Evolutionary conservation across 495 filamentous ascomycete species (phyloP).

Genomic region (Hypomontagnella monticulosa): DNA sequence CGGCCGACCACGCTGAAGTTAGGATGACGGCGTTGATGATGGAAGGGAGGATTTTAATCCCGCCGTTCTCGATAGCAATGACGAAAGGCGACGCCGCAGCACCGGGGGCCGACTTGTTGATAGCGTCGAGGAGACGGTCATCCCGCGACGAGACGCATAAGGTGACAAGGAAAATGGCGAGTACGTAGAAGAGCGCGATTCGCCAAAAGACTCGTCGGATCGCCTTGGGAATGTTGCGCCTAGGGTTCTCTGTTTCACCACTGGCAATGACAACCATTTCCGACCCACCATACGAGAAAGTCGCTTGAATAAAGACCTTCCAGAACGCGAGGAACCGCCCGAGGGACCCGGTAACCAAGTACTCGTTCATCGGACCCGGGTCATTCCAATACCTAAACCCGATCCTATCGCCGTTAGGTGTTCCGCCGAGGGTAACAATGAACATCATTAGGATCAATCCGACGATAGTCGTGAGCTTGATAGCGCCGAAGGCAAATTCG

Average conservation of each 20-base stretch:
- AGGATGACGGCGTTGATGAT: conserved; percentile 79
- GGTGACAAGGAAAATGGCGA: conserved; percentile 75
- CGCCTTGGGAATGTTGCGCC: conserved; percentile 74
- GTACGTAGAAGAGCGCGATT: conserved; percentile 76
- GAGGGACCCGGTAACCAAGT: conserved; percentile 59
- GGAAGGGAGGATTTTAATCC: conserved; percentile 68
- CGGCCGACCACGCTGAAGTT: conserved; percentile 71
- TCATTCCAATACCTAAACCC: conserved; percentile 75
- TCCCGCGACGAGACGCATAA: conserved; percentile 65
- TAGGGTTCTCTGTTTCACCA: conserved; percentile 76
- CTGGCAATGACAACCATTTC: conserved; percentile 72
- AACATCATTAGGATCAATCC: conserved; percentile 75
- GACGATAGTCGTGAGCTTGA: conserved; percentile 72
- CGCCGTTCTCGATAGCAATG: conserved; percentile 66
- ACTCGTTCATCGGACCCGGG: conserved; percentile 74
- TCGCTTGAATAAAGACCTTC: conserved; percentile 68
- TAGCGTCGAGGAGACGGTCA: conserved; percentile 58
- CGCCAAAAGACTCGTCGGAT: conserved; percentile 76
- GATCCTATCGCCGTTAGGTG: conserved; percentile 63
- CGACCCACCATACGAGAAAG: conserved; percentile 66
- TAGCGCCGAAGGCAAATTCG: conserved; percentile 66
- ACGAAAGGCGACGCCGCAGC: conserved; percentile 70
- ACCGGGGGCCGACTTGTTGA: conserved; percentile 54
- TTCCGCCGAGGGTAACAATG: conserved; percentile 71
- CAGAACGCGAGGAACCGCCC: conserved; percentile 69